Conservation (phyloP, 306 rosid species). For the Quercus bicolor region DNA sequence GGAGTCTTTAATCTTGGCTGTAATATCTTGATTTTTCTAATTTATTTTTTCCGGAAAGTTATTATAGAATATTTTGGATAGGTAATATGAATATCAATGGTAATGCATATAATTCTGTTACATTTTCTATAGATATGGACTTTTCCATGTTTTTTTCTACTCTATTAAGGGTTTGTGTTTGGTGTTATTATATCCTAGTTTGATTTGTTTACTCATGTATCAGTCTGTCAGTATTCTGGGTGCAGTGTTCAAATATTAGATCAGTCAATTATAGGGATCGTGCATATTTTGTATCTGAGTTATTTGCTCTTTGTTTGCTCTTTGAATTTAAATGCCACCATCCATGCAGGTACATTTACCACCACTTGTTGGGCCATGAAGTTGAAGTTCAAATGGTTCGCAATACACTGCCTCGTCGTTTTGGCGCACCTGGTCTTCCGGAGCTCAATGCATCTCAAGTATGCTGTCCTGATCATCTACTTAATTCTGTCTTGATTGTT, state of each 20-base stretch:
- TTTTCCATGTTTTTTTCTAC: neutral
- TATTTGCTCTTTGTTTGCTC: constrained; percentile 1
- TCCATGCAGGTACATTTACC: constrained; percentile 83
- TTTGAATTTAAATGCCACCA: neutral
- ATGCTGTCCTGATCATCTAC: constrained; percentile 30
- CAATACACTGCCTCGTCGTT: constrained; percentile 91
- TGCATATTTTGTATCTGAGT: neutral
- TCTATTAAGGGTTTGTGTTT: neutral
- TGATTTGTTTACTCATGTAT: neutral
- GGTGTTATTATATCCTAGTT: neutral
- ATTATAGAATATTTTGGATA: neutral
- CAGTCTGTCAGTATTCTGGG: neutral
- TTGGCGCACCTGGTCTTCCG: constrained; percentile 99
- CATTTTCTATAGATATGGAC: neutral
- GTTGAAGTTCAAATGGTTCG: constrained; percentile 99
- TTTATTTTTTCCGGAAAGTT: neutral
- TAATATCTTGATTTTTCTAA: neutral
- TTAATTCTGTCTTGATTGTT: neutral
- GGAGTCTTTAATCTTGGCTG: neutral
- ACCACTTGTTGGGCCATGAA: constrained; percentile 96
- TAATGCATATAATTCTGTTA: neutral
- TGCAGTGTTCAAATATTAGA: neutral
- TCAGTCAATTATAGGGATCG: neutral
- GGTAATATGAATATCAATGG: neutral
- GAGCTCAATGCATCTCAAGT: constrained; percentile 99